Base-by-base conservation (phyloP, 2,329 filamentous ascomycete species). In the Calonectria crousiana region DNA sequence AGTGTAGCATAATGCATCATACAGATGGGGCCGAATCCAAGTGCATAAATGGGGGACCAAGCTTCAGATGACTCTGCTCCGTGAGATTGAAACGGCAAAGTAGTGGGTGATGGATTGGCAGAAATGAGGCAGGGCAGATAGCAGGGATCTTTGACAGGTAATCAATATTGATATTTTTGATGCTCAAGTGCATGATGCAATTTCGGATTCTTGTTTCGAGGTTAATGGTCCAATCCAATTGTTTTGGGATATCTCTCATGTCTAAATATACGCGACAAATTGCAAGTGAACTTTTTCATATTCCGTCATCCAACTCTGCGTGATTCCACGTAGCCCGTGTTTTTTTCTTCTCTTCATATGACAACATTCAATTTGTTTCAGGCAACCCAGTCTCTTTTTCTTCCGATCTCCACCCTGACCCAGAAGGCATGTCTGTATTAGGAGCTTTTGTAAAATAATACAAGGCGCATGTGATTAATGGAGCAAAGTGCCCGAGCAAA, bases 181-280 rank as follows among this genome's bases (percentile, higher is more conserved):
- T 41, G 26, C 56, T 13, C 38, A 38, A 41, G 13, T 62, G 56
- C 34, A 41, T 62, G 14, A 28, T 38, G 11, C 38, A 56, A 56
- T 47, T 65, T 28, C 26, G 32, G 32, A 10, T 47, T 60, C 30
- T 69, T 58, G 23, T 73, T 56, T 51, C 38, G 71, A 79, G 76
- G 75, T 78, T 72, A 78, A 78, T 77, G 73, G 73, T 80, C 75
- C 77, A 77, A 80, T 80, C 76, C 20, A 77, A 80, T 80, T 78
- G 74, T 70, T 76, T 78, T 36, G 34, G 74, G 80, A 79, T 81
- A 81, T 82, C 74, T 78, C 76, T 78, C 75, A 75, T 76, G 74
- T 28, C n/a, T 56, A 64, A 52, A 44, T 32, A 49, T 16, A 41
- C 60, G 67, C 41, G 44, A 49, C 47, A 38, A 38, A 52, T 34